These are phyloP conservation scores for Eucalyptus sp. DNA, from an alignment of 345 rosid species.

Conservation along the genomic window DNA sequence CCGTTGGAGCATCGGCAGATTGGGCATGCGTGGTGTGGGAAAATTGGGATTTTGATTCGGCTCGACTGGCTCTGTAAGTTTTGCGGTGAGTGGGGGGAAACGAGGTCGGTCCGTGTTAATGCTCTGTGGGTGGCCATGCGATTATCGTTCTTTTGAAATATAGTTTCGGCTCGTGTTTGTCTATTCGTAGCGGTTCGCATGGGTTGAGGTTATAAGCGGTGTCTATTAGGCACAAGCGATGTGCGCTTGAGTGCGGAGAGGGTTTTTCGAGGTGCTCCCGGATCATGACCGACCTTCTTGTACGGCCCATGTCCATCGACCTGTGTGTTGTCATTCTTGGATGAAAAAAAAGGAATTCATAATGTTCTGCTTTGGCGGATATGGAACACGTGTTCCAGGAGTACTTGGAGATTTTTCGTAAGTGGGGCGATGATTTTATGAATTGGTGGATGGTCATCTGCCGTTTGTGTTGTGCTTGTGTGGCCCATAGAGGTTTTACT, in stretches of 20 bases:
- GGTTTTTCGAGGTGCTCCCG: neutral
- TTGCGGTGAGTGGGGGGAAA: neutral
- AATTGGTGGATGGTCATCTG: neutral
- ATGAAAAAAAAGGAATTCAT: neutral
- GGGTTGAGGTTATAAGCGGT: neutral
- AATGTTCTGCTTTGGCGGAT: neutral
- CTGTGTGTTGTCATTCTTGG: neutral
- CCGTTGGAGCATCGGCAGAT: neutral
- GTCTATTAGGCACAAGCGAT: neutral
- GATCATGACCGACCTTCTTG: neutral
- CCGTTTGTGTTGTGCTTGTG: neutral
- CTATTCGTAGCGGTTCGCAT: neutral
- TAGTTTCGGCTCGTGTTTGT: neutral
- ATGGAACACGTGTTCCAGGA: neutral
- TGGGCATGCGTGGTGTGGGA: neutral
- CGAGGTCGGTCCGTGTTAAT: neutral
- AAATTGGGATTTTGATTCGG: neutral
- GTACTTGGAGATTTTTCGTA: neutral
- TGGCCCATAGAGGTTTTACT: neutral
- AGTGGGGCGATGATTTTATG: neutral
- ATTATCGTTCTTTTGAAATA: neutral
- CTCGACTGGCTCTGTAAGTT: neutral
- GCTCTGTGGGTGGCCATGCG: neutral
- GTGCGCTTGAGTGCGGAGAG: neutral
- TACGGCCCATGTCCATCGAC: neutral